Conservation (phyloP, 257 asterid genomes). For the Avicennia marina region DNA sequence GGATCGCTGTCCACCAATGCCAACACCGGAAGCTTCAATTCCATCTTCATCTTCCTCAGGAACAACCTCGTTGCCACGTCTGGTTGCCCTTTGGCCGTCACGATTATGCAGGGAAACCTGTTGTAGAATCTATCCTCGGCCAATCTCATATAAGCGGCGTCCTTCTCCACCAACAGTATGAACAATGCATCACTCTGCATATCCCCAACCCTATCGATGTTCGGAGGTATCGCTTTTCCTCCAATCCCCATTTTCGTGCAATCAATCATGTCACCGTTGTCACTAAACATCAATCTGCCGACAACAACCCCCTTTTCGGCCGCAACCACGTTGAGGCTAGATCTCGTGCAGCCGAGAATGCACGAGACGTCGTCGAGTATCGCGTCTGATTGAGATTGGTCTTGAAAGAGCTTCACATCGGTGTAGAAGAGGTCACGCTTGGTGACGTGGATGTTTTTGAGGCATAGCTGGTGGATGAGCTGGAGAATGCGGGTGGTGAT, state of each 20-base stretch:
- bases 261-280: constrained; percentile 80
- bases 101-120: constrained; percentile 78
- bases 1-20: constrained; percentile 93
- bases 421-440: constrained; percentile 89
- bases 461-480: constrained; percentile 73
- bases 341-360: constrained; percentile 73
- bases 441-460: constrained; percentile 79
- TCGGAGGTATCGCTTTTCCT: constrained; percentile 90
- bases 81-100: constrained; percentile 83
- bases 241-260: constrained; percentile 96
- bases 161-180: constrained; percentile 77
- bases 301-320: constrained; percentile 86
- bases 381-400: constrained; percentile 69
- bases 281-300: constrained; percentile 73
- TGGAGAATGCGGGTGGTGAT: constrained; percentile 71
- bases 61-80: constrained; percentile 83
- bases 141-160: constrained; percentile 80
- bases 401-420: constrained; percentile 85
- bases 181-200: constrained; percentile 89
- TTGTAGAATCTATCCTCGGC: constrained; percentile 81
- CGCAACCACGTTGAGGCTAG: constrained; percentile 80
- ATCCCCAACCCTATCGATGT: constrained; percentile 86
- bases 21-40: constrained; percentile 73
- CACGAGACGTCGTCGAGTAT: constrained; percentile 80
- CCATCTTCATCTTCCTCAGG: constrained; percentile 76